phyloP scores from a whole-genome alignment of 1,284 basidiomycete species.

The Mrakiaceae sp. region DNA sequence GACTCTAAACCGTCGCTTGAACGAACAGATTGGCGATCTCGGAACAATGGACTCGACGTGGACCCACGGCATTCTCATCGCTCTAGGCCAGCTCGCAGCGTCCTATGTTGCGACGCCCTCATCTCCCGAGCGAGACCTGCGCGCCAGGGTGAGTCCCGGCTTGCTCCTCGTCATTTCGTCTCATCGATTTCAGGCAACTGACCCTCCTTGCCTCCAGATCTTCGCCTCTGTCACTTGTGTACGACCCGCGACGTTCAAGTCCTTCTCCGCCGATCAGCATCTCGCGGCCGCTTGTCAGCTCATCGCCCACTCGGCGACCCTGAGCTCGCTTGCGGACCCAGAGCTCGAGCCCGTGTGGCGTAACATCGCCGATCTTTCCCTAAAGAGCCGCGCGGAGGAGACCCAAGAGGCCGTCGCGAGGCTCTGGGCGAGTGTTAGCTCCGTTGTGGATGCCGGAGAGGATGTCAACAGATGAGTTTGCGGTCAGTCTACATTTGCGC shows the following conservation, averaged over 20 bases:
- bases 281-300: slow-evolving; percentile 62
- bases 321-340: slow-evolving; percentile 28
- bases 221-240: slow-evolving; percentile 38
- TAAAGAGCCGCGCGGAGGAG: slow-evolving; percentile 51
- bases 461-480: slow-evolving; percentile 55
- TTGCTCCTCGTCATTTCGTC: too few species aligned
- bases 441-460: slow-evolving; percentile 49
- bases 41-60: slow-evolving; percentile 56
- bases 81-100: slow-evolving; percentile 56
- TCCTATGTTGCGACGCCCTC: slow-evolving; percentile 20
- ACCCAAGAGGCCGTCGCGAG: slow-evolving; percentile 65
- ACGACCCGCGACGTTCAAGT: slow-evolving; percentile 45
- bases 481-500: slow-evolving; percentile 6
- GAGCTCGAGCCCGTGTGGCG: slow-evolving; percentile 50
- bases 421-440: slow-evolving; percentile 52
- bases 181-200: too few species aligned
- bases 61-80: slow-evolving; percentile 70
- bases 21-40: slow-evolving; percentile 46
- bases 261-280: slow-evolving; percentile 60
- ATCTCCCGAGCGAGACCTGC: slow-evolving; percentile 1
- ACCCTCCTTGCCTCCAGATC: slow-evolving; percentile 20
- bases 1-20: not conserved
- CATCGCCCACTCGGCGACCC: slow-evolving; percentile 54
- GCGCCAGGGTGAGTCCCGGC: slow-evolving; percentile 32
- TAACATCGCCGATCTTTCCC: slow-evolving; percentile 54